Base-by-base conservation (phyloP, 768 basidiomycete species). In the Amanita rimosa region DNA sequence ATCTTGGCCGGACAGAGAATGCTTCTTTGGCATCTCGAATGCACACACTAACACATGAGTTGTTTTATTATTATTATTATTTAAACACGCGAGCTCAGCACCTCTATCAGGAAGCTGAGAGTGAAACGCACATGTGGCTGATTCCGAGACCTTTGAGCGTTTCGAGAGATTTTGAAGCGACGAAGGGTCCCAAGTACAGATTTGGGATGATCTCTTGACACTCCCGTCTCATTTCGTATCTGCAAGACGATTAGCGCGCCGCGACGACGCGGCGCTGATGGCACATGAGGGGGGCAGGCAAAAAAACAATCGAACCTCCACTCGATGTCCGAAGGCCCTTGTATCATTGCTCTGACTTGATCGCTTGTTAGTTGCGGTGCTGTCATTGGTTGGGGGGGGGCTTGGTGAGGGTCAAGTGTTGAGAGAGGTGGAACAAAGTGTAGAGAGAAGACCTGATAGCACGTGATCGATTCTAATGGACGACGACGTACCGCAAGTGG, bases 181-280 rank as follows among this genome's bases (percentile, higher is more conserved):
- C 84, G 53, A 93, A 90, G 3, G 92, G 91, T 0, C 92, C 92
- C 5, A 96, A 78, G 22, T 80, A 70, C 33, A 96, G 78, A 14
- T 80, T 79, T 21, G 88, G 84, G 0, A 89, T 70, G 54, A 95
- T 94, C 63, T 93, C 86, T 67, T 96, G 92, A 57, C 89, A 91
- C 58, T 94, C 85, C n/a, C 92, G 72, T 26, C 92, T 75, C 93
- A 96, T 94, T 66, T 95, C 92, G 59, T 96, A 96, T 58, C 86
- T 90, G 39, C 3, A 47, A 24, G 43, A 26, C 1, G 6, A 38
- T 17, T 35, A 37, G 44, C 27, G 36, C 24, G 29, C 33, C 26
- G 29, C 16, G 24, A 36, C 14, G 22, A 40, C 19, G 29, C 19
- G 22, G 21, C n/a, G 13, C 9, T 27, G 40, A 37, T 33, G 24